Percentiles rank a stretch among this genome's conserved stretches.
Evolutionary conservation across 129 eudicot genomes (phyloP).

Genomic region (Centella asiatica): DNA sequence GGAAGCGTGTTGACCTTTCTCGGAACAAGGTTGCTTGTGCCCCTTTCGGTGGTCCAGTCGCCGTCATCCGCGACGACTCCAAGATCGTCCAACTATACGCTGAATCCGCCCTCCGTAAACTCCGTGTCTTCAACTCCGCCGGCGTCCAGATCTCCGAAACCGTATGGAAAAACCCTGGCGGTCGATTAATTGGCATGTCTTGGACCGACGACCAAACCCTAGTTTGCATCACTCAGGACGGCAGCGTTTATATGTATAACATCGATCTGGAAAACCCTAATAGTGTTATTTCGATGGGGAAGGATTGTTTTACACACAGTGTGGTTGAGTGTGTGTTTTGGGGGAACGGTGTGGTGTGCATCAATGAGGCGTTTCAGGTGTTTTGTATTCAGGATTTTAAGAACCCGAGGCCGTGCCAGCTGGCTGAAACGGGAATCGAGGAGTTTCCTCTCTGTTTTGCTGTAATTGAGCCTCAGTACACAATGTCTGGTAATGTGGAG

Average conservation of each 20-base stretch:
- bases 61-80: constrained; percentile 93
- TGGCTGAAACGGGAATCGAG: constrained; percentile 63
- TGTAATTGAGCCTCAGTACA: constrained; percentile 78
- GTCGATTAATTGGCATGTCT: background rate
- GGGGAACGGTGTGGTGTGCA: constrained; percentile 83
- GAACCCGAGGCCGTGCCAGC: constrained; percentile 38
- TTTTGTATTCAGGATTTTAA: constrained; percentile 69
- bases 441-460: constrained; percentile 74
- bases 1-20: constrained; percentile 82
- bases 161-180: too few species aligned
- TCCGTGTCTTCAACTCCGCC: constrained; percentile 7
- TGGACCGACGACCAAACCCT: constrained; percentile 43
- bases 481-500: constrained; percentile 83
- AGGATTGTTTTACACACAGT: constrained; percentile 50
- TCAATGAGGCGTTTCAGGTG: constrained; percentile 58
- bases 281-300: constrained; percentile 42
- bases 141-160: background rate
- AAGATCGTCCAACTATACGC: constrained; percentile 94
- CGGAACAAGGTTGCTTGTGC: constrained; percentile 94
- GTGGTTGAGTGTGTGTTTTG: constrained; percentile 89
- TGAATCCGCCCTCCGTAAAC: constrained; percentile 95
- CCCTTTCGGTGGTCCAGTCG: constrained; percentile 95
- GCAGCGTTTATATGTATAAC: constrained; percentile 61
- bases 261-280: background rate
- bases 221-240: constrained; percentile 71